Percentiles rank a stretch among this genome's conserved stretches.
Evolutionary conservation across 2,329 filamentous ascomycete species (phyloP).

Genomic region (Pyrenochaeta sp.): DNA sequence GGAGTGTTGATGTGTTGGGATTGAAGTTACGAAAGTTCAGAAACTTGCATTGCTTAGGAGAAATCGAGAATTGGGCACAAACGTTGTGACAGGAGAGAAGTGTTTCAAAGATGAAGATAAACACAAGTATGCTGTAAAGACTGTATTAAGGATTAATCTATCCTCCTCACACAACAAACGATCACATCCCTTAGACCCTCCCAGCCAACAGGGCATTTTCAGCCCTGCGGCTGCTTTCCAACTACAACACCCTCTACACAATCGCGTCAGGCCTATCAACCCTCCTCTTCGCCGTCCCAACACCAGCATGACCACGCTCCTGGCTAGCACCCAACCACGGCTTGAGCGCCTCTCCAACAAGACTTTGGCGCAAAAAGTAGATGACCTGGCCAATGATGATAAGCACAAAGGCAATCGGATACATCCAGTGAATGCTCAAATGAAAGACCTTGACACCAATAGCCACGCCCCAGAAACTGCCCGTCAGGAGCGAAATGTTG

Average conservation of each 20-base stretch:
- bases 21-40: too few relatives aligned
- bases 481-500: slow-evolving; percentile 92
- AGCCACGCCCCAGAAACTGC: slow-evolving; percentile 96
- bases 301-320: slow-evolving; percentile 58
- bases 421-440: slow-evolving; percentile 82
- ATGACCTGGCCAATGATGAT: slow-evolving; percentile 86
- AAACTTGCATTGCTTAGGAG: too few relatives aligned
- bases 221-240: background rate
- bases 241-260: slow-evolving; percentile 22
- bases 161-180: too few relatives aligned
- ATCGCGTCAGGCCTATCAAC: slow-evolving; percentile 37
- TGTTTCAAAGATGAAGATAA: too few relatives aligned
- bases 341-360: slow-evolving; percentile 88
- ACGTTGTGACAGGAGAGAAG: too few relatives aligned
- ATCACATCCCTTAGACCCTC: too few relatives aligned
- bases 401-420: slow-evolving; percentile 92
- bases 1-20: background rate
- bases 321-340: slow-evolving; percentile 93
- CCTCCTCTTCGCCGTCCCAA: slow-evolving; percentile 42
- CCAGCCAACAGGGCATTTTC: background rate
- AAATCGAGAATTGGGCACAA: too few relatives aligned
- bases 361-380: slow-evolving; percentile 85
- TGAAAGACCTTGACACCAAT: slow-evolving; percentile 90
- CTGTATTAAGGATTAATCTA: too few relatives aligned
- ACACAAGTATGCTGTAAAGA: too few relatives aligned